Evolutionary conservation across 192 early-diverging fungal species (phyloP).

Genomic region (Obelidium mucronatum): DNA sequence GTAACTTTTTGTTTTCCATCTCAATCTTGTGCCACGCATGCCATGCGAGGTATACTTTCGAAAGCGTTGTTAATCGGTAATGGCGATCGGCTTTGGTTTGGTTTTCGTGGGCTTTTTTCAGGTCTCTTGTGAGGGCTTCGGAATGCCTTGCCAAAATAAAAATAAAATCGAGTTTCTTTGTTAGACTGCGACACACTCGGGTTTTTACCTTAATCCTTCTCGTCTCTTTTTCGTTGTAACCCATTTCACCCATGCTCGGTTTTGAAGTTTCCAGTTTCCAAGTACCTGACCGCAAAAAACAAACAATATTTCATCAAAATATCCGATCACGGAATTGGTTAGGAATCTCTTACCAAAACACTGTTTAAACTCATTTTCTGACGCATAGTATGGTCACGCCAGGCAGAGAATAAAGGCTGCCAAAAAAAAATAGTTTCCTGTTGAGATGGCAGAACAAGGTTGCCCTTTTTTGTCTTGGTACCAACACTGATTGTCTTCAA

Average conservation of each 20-base stretch:
- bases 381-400: background rate
- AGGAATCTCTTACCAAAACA: background rate
- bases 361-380: slow-evolving; percentile 19
- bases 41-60: slow-evolving; percentile 18
- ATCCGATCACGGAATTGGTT: background rate
- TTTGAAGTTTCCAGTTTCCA: slow-evolving; percentile 6
- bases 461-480: too few species aligned
- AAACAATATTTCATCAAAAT: too few species aligned
- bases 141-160: background rate
- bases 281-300: background rate
- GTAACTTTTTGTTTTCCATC: slow-evolving; percentile 18
- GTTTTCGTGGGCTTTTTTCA: slow-evolving; percentile 23
- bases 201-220: slow-evolving; percentile 15
- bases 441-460: background rate
- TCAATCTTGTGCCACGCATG: slow-evolving; percentile 10
- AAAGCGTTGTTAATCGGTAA: background rate
- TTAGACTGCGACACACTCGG: too few species aligned
- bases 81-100: slow-evolving; percentile 6
- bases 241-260: slow-evolving; percentile 19
- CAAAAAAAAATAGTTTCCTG: background rate
- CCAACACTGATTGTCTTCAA: slow-evolving; percentile 16
- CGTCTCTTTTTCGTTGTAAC: background rate
- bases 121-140: background rate
- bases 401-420: slow-evolving; percentile 29
- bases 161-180: background rate